These are phyloP conservation scores for Aureobasidium mangrovei DNA, from an alignment of 2,329 filamentous ascomycete genomes.

Conservation along the genomic window DNA sequence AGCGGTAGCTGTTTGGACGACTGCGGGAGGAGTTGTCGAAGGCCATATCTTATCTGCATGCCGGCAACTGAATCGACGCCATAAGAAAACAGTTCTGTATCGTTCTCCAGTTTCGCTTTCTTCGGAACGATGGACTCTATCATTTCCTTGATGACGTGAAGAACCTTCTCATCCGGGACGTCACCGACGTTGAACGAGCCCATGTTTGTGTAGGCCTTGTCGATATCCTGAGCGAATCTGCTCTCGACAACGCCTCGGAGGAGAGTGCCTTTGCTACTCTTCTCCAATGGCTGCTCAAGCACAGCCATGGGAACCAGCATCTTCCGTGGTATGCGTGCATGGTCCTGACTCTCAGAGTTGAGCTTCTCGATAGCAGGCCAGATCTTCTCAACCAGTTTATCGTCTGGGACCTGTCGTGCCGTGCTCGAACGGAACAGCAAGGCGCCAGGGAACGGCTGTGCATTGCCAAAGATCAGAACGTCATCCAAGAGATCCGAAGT, in stretches of 20 bases:
- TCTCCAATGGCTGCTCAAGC: conserved; percentile 36
- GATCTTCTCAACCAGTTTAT: conserved; percentile 34
- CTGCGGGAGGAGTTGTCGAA: conserved; percentile 30
- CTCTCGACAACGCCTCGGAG: conserved; percentile 45
- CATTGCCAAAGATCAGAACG: conserved; percentile 54
- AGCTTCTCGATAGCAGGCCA: conserved; percentile 39
- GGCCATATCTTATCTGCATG: conserved; percentile 41
- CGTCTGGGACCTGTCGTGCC: conserved; percentile 23
- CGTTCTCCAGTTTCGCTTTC: conserved; percentile 21
- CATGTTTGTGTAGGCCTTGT: conserved; percentile 34
- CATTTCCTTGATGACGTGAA: conserved; percentile 24
- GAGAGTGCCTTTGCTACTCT: conserved; percentile 56
- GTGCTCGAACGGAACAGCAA: conserved; percentile 42
- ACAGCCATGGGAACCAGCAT: conserved; percentile 44
- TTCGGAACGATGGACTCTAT: conserved; percentile 21
- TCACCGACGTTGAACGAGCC: conserved; percentile 15
- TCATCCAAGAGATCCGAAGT: conserved; percentile 40
- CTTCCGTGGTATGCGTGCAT: conserved; percentile 41
- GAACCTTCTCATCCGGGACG: conserved; percentile 28
- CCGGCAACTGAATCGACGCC: conserved; percentile 54
- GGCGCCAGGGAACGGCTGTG: conserved; percentile 46
- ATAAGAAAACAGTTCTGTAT: conserved; percentile 47
- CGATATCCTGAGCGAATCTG: conserved; percentile 40
- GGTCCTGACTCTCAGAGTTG: conserved; percentile 42
- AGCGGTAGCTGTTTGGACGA: conserved; percentile 38